phyloP scores from a whole-genome alignment of 768 basidiomycete species.

The Crepidotus variabilis region DNA sequence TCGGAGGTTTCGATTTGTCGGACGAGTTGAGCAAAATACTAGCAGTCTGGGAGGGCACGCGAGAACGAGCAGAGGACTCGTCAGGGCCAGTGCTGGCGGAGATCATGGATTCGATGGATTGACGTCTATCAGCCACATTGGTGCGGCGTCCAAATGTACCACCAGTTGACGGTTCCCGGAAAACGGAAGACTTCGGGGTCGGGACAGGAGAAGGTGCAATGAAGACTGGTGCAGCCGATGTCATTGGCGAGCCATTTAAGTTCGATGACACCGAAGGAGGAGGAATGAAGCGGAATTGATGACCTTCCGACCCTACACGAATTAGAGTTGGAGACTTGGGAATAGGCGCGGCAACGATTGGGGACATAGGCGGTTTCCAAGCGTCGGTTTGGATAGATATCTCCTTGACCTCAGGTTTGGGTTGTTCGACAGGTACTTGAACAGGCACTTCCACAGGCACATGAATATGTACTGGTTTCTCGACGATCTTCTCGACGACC shows the following conservation, averaged over 20 bases:
- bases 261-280: conserved; percentile 33
- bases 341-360: conserved; percentile 27
- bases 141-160: conserved; percentile 49
- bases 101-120: conserved; percentile 69
- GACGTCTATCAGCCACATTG: conserved; percentile 56
- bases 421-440: conserved; percentile 22
- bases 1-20: conserved; percentile 82
- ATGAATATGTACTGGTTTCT: conserved; percentile 19
- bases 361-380: conserved; percentile 41
- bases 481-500: conserved; percentile 13
- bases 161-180: conserved; percentile 47
- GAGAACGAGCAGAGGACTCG: conserved; percentile 40
- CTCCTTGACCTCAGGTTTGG: conserved; percentile 67
- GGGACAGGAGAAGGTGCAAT: conserved; percentile 36
- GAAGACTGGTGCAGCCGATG: conserved; percentile 19
- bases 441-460: conserved; percentile 20
- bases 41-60: conserved; percentile 44
- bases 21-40: conserved; percentile 36
- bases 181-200: conserved; percentile 30
- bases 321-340: conserved; percentile 39
- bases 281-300: conserved; percentile 66
- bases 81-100: conserved; percentile 42
- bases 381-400: conserved; percentile 80
- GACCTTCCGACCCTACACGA: conserved; percentile 49
- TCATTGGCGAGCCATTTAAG: conserved; percentile 21